Conservation (phyloP, 306 rosid species). For the Cucumis cinereus region DNA sequence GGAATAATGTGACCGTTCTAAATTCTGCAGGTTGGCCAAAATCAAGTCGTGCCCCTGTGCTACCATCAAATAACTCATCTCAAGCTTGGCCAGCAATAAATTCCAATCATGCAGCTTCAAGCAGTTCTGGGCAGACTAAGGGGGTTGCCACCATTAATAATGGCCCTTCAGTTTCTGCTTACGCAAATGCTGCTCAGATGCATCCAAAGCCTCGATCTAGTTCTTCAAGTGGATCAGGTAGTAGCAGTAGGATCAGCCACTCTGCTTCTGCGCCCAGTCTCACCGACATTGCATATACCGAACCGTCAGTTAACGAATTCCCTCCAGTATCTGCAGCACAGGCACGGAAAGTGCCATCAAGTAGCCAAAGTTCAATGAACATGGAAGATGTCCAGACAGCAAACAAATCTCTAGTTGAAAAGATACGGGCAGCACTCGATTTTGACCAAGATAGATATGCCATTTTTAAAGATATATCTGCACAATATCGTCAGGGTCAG, state of each 20-base stretch:
- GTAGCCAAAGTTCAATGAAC: constrained; percentile 30
- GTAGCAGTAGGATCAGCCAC: constrained; percentile 42
- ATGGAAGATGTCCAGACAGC: constrained; percentile 67
- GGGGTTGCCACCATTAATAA: constrained; percentile 7
- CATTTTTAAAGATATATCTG: constrained; percentile 67
- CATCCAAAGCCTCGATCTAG: constrained; percentile 24
- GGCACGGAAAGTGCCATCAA: constrained; percentile 32
- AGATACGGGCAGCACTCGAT: constrained; percentile 69
- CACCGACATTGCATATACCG: constrained; percentile 29
- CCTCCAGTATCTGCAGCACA: constrained; percentile 76
- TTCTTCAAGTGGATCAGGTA: constrained; percentile 32
- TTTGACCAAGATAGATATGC: constrained; percentile 61
- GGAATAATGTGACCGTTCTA: constrained; percentile 36
- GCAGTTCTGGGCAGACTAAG: constrained; percentile 17
- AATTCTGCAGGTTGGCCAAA: constrained; percentile 69
- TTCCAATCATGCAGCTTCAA: constrained; percentile 11
- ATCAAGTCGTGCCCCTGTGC: constrained; percentile 35
- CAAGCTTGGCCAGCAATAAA: constrained; percentile 34
- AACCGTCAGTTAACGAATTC: constrained; percentile 50
- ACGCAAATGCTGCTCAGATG: constrained; percentile 28
- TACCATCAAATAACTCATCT: constrained; percentile 26
- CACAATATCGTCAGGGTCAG: constrained; percentile 71
- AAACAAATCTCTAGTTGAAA: constrained; percentile 80
- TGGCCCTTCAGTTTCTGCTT: constrained; percentile 18
- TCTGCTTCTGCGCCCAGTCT: constrained; percentile 78